Base-by-base conservation (phyloP, 73 alveolate genomes). In the Paramecium pentaurelia region DNA sequence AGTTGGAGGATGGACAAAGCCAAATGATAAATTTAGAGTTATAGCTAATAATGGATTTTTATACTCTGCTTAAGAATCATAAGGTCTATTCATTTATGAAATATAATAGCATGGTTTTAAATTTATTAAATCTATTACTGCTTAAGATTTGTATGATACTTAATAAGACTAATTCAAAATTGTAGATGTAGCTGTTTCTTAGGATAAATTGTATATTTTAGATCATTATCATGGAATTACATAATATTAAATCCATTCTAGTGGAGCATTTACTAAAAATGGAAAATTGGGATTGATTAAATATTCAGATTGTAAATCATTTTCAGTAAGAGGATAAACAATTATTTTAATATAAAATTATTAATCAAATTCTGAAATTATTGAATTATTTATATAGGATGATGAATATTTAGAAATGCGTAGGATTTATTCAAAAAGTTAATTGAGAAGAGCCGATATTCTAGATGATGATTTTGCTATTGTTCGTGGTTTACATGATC, bases 331-430 rank as follows among this genome's bases (percentile, higher is more conserved):
- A 37, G 60, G 60, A 36, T 22, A 8, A 37, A 73, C 87, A 4
- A 32, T 73, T 6, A 73, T 73, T 38, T 34, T 73, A 14, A 37
- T 73, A 0, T 37, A 34, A 73, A 37, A 12, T 36, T 37, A 20
- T 38, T 16, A 73, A 38, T 36, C 87, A 20, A 37, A 38, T 37
- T 37, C 87, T 12, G 6, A 34, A 14, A 40, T 40, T 6, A 37
- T 73, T 36, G 87, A 73, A n/a, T 44, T 73, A 20, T 73, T 30
- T 18, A 73, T 73, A 37, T 16, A 32, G 22, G 60, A 16, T 37
- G 47, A 38, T 73, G 87, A 73, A 5, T 73, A 44, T 36, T 16
- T 73, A 36, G 87, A 73, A 37, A 73, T 73, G 87, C 14, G 87
- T 37, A 73, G 20, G 36, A 22, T 73, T 2, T 30, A 73, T 36